A percentile compares a stretch with the other conserved stretches of the same genome.
Evolutionary conservation across 805 yeast genomes (phyloP).

Genomic region (Kodamaea fukazawae): DNA sequence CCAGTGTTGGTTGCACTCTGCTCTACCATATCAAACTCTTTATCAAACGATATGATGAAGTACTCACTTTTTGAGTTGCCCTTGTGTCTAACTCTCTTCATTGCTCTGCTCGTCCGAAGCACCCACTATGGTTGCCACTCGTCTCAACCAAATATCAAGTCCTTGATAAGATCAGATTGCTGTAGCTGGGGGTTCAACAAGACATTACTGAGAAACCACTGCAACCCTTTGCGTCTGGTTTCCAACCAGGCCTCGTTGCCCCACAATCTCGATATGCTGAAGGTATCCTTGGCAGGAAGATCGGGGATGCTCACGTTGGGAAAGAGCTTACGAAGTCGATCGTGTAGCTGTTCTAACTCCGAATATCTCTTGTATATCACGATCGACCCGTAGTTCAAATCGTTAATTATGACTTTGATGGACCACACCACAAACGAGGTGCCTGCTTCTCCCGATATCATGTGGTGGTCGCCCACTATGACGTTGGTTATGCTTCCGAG

Average conservation of each 20-base stretch:
- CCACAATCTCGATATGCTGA: slow-evolving; percentile 37
- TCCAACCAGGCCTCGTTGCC: slow-evolving; percentile 49
- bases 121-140: too few species aligned
- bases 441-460: slow-evolving; percentile 38
- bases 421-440: slow-evolving; percentile 39
- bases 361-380: slow-evolving; percentile 58
- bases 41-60: too few species aligned
- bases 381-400: slow-evolving; percentile 40
- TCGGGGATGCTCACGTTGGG: slow-evolving; percentile 45
- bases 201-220: slow-evolving; percentile 56
- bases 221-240: slow-evolving; percentile 53
- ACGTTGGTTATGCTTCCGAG: slow-evolving; percentile 35
- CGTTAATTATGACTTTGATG: slow-evolving; percentile 35
- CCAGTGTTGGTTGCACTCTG: too few species aligned
- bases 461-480: slow-evolving; percentile 39
- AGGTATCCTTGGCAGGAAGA: slow-evolving; percentile 51
- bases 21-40: too few species aligned
- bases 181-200: slow-evolving; percentile 49
- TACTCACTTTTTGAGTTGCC: too few species aligned
- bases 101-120: too few species aligned
- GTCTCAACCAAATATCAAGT: slow-evolving; percentile 28
- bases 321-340: slow-evolving; percentile 31
- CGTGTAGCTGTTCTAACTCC: slow-evolving; percentile 55
- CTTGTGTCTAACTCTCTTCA: too few species aligned
- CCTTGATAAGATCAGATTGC: slow-evolving; percentile 35